Percentiles rank a stretch among this genome's conserved stretches.
Evolutionary conservation across 208 protist genomes (phyloP).

Genomic region (Naegleria gruberi): DNA sequence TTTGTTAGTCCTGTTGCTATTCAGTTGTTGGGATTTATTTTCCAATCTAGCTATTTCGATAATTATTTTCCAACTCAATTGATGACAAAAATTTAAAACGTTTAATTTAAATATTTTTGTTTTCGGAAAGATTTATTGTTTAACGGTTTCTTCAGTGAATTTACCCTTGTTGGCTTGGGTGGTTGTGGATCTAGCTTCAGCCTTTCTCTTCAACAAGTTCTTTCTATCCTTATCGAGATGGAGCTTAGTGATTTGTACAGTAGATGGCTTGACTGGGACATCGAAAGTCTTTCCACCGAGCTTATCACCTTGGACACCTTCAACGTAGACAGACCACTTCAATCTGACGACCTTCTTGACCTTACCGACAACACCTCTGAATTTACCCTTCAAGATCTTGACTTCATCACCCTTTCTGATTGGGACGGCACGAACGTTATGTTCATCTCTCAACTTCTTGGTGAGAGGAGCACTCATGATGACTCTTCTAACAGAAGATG

Average conservation of each 20-base stretch:
- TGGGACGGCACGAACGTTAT: slow-evolving; percentile 93
- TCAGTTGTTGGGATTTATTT: no score
- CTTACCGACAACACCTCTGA: slow-evolving; percentile 93
- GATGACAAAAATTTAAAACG: neutral
- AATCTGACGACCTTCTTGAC: slow-evolving; percentile 93
- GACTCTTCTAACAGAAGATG: slow-evolving; percentile 85
- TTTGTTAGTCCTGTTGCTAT: no score
- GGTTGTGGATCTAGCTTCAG: neutral
- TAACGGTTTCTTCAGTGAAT: neutral
- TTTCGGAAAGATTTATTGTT: neutral
- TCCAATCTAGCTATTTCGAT: neutral
- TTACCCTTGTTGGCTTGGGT: neutral
- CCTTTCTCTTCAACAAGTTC: slow-evolving; percentile 81
- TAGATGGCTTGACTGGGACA: slow-evolving; percentile 95
- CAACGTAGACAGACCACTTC: slow-evolving; percentile 98
- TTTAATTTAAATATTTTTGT: neutral
- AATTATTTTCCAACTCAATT: neutral
- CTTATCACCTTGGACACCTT: slow-evolving; percentile 94
- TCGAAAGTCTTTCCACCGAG: slow-evolving; percentile 71
- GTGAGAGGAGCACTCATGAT: slow-evolving; percentile 96
- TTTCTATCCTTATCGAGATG: slow-evolving; percentile 97
- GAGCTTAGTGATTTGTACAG: slow-evolving; percentile 98
- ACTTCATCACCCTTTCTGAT: slow-evolving; percentile 98
- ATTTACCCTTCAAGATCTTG: slow-evolving; percentile 79
- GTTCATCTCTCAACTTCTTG: slow-evolving; percentile 96